Conservation (phyloP, 106 monocot genomes). For the Dendrobium chrysotoxum region DNA sequence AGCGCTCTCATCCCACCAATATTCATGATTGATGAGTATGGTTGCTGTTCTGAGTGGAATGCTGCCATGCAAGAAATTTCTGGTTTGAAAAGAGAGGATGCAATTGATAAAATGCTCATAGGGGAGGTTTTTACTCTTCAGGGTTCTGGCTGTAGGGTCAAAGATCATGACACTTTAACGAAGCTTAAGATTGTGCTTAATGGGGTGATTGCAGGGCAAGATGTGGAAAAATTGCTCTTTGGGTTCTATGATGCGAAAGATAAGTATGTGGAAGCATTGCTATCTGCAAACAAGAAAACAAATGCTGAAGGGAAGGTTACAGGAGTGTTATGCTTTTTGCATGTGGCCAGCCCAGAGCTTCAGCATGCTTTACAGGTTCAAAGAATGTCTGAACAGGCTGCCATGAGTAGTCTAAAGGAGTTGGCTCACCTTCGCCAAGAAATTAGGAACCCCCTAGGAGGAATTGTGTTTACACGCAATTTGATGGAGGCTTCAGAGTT, state of each 20-base stretch:
- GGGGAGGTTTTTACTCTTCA: constrained; percentile 74
- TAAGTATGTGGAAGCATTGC: constrained; percentile 60
- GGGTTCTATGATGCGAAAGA: constrained; percentile 54
- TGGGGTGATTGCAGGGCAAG: constrained; percentile 49
- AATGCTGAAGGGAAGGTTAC: constrained; percentile 61
- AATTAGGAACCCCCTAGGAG: constrained; percentile 70
- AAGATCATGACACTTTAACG: constrained; percentile 55
- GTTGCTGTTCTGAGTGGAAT: constrained; percentile 79
- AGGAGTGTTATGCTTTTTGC: constrained; percentile 80
- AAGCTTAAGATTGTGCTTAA: constrained; percentile 70
- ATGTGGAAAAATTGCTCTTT: constrained; percentile 59
- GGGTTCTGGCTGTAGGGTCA: constrained; percentile 55
- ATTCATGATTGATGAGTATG: constrained; percentile 63
- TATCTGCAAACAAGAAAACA: constrained; percentile 61
- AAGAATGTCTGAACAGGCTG: constrained; percentile 54
- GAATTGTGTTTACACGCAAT: constrained; percentile 50
- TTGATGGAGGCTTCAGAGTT: constrained; percentile 61
- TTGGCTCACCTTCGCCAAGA: constrained; percentile 52
- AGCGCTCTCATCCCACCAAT: constrained; percentile 77
- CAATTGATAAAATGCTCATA: constrained; percentile 54
- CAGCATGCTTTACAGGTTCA: constrained; percentile 67
- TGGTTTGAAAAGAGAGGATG: constrained; percentile 60
- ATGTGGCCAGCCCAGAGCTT: constrained; percentile 71
- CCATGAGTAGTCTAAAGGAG: constrained; percentile 54
- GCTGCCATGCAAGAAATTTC: constrained; percentile 74